Percentiles rank a stretch among this genome's conserved stretches.
phyloP scores from a whole-genome alignment of 208 protist species.

The Naegleria lovaniensis region DNA sequence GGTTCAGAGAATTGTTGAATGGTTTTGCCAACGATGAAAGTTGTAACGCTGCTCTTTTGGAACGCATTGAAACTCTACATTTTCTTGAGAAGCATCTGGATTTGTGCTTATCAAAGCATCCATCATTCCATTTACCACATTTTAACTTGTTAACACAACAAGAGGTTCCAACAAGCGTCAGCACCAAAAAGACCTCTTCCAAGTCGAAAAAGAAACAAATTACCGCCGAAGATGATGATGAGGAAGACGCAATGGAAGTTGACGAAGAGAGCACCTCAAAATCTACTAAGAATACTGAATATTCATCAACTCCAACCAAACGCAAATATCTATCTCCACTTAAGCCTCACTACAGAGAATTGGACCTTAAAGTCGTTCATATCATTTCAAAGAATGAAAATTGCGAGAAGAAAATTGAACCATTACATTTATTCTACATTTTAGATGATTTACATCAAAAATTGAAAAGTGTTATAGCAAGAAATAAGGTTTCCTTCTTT shows the following conservation, averaged over 20 bases:
- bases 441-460: not conserved
- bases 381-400: not conserved
- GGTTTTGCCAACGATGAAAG: not conserved
- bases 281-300: not conserved
- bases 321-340: not conserved
- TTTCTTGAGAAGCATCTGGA: not conserved
- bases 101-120: not conserved
- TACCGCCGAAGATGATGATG: not conserved
- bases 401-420: not conserved
- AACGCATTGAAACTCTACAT: not conserved
- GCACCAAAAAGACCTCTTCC: not conserved
- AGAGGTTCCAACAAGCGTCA: not conserved
- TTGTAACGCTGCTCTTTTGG: not conserved
- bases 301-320: not conserved
- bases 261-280: not conserved
- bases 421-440: not conserved
- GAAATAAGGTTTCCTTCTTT: not conserved
- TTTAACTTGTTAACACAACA: not conserved
- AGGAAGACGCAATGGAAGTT: not conserved
- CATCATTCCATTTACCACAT: not conserved
- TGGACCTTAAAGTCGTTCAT: not conserved
- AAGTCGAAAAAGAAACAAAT: not conserved
- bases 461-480: not conserved
- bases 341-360: not conserved
- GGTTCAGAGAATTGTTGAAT: slow-evolving; percentile 18